Base-by-base conservation (phyloP, 164 flowering plant genomes). In the Protea cynaroides region DNA sequence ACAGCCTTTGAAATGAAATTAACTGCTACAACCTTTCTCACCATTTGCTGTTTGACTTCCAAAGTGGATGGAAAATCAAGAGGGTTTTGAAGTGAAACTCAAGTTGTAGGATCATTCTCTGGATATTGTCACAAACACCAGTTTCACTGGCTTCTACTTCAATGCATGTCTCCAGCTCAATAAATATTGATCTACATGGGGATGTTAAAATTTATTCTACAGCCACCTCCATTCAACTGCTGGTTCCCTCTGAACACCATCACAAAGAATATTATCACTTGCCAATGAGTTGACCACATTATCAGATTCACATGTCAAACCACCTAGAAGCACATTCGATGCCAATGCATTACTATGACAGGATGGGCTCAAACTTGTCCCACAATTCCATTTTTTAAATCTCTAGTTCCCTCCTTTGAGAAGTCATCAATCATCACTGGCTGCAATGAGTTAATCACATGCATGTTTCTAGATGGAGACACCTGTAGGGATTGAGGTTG, bases 361-460 rank as follows among this genome's bases (percentile, higher is more conserved):
- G 34, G 5, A 2, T 29, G 34, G 34, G 34, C 34, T 29, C 34
- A 29, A 29, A 19, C 44, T 64, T 13, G 10, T 19, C 34, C 34
- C 34, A 29, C 34, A 29, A 29, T 29, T 29, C 34, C 34, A 29
- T 29, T 29, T 29, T 29, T 29, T 5, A 29, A 5, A 29, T 2
- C 34, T 29, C 34, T 29, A n/a, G n/a, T n/a, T 63, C 49, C 62
- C 64, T 65, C 62, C 43, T 57, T 69, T 24, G 57, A 25, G 2
- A 24, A 18, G 66, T 34, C 25, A 54, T 8, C 50, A 46, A 61
- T 21, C 61, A 56, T 55, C 21, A 25, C 49, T 4, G 13, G 21
- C 22, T 62, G 59, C 53, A 60, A 21, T n/a, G n/a, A n/a, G n/a
- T n/a, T n/a, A n/a, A 63, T 72, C 50, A 54, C 22, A 10, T 63